Conservation (phyloP, 139 green algal genomes). For the Auxenochlorella pyrenoidosa region DNA sequence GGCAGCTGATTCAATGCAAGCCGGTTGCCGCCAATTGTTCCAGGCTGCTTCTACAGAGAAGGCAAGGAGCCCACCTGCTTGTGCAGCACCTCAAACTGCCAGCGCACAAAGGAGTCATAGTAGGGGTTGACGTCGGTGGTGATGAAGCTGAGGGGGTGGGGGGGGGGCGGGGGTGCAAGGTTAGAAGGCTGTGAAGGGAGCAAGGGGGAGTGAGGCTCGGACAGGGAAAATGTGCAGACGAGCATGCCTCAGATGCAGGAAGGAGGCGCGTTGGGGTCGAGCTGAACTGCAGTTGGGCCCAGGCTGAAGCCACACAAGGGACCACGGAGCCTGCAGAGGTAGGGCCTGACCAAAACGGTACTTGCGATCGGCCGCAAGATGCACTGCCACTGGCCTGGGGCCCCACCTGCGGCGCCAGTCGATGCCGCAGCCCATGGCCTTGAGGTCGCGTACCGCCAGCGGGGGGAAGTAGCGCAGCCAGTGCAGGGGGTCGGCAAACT, state of each 20-base stretch:
- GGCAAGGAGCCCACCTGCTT: constrained; percentile 37
- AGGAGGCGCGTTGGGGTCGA: too few species aligned
- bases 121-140: constrained; percentile 98
- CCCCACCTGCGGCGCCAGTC: constrained; percentile 90
- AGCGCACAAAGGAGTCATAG: constrained; percentile 98
- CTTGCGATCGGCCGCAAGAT: too few species aligned
- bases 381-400: too few species aligned
- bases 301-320: neutral
- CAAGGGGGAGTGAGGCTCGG: too few species aligned
- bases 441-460: constrained; percentile 88
- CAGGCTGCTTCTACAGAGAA: too few species aligned
- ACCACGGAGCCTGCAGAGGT: neutral
- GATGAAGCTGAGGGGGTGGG: constrained; percentile 87
- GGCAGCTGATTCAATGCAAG: too few species aligned
- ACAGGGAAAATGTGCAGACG: neutral
- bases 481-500: constrained; percentile 65
- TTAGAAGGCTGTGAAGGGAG: neutral
- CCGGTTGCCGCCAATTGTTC: too few species aligned
- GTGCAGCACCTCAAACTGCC: constrained; percentile 94
- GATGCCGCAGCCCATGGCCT: constrained; percentile 94
- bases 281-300: too few species aligned
- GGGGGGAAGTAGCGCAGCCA: constrained; percentile 98
- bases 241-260: too few species aligned
- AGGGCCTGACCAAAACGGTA: too few species aligned
- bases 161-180: neutral